Percentiles rank a stretch among this genome's conserved stretches.
Evolutionary conservation across 768 basidiomycete species (phyloP).

Genomic region (Tricholoma matsutake): DNA sequence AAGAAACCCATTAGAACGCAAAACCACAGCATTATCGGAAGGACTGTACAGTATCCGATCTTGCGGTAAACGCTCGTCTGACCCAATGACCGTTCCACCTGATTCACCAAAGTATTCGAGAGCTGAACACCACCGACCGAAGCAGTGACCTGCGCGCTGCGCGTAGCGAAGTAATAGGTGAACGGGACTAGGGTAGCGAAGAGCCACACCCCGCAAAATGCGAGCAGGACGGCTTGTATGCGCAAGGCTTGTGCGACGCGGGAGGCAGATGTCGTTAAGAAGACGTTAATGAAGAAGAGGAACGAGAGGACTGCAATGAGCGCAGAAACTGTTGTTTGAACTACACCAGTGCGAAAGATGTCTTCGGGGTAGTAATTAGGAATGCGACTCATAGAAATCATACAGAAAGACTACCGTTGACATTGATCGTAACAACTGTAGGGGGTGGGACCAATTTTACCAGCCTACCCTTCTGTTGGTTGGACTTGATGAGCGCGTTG

Average conservation of each 20-base stretch:
- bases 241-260: slow-evolving; percentile 26
- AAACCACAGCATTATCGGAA: neutral
- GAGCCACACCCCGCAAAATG: slow-evolving; percentile 44
- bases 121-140: slow-evolving; percentile 35
- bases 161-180: slow-evolving; percentile 34
- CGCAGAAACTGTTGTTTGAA: slow-evolving; percentile 33
- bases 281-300: slow-evolving; percentile 20
- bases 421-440: slow-evolving; percentile 35
- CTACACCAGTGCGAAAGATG: slow-evolving; percentile 35
- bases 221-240: slow-evolving; percentile 35
- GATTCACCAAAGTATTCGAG: slow-evolving; percentile 34
- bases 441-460: slow-evolving; percentile 29
- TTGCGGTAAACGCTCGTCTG: slow-evolving; percentile 41
- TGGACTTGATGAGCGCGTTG: slow-evolving; percentile 41
- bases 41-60: slow-evolving; percentile 43
- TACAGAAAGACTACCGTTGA: slow-evolving; percentile 23
- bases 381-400: neutral
- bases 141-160: slow-evolving; percentile 42
- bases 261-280: slow-evolving; percentile 12
- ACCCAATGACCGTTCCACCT: slow-evolving; percentile 34
- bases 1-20: neutral
- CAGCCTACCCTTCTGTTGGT: slow-evolving; percentile 33
- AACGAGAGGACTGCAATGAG: slow-evolving; percentile 30
- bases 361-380: slow-evolving; percentile 24
- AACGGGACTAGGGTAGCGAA: slow-evolving; percentile 28